phyloP scores from a whole-genome alignment of 1,139 yeast genomes.

The Tardiomyces digboiensis region DNA sequence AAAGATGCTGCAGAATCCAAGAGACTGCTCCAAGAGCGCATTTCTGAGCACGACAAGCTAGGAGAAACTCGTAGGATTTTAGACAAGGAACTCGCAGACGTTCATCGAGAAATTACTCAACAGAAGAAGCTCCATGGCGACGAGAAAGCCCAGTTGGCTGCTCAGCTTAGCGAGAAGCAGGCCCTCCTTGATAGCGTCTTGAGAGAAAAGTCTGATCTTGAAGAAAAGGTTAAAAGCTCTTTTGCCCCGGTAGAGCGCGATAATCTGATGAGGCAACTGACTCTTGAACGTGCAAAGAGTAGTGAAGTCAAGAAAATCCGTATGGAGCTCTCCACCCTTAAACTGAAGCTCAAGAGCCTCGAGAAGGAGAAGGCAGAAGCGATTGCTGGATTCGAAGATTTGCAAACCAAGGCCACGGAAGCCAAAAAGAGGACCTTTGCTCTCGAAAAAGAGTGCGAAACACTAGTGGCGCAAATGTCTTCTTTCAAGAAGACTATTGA shows the following conservation, averaged over 20 bases:
- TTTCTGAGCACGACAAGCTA: slow-evolving; percentile 17
- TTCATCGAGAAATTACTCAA: slow-evolving; percentile 5
- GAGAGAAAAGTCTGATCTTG: not conserved
- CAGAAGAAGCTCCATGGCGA: slow-evolving; percentile 2
- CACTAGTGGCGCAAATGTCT: not conserved
- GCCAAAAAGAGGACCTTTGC: not conserved
- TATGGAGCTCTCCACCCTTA: slow-evolving; percentile 27
- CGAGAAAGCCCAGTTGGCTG: slow-evolving; percentile 14
- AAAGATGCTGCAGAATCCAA: slow-evolving; percentile 19
- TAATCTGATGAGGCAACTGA: slow-evolving; percentile 14
- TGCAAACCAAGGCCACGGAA: not conserved
- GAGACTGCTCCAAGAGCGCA: slow-evolving; percentile 19
- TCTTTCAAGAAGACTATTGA: not conserved
- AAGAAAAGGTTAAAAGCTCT: not conserved
- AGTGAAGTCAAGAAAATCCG: slow-evolving; percentile 12
- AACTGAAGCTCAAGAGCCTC: slow-evolving; percentile 30
- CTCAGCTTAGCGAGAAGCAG: not conserved
- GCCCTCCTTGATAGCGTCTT: not conserved
- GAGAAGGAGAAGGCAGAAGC: slow-evolving; percentile 5
- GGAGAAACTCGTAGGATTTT: slow-evolving; percentile 16
- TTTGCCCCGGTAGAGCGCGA: slow-evolving; percentile 13
- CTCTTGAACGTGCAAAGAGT: slow-evolving; percentile 14
- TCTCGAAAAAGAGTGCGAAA: not conserved
- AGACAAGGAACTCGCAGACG: slow-evolving; percentile 15
- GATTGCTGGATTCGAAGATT: not conserved